phyloP scores from a whole-genome alignment of 306 rosid genomes.

The Quercus bicolor region DNA sequence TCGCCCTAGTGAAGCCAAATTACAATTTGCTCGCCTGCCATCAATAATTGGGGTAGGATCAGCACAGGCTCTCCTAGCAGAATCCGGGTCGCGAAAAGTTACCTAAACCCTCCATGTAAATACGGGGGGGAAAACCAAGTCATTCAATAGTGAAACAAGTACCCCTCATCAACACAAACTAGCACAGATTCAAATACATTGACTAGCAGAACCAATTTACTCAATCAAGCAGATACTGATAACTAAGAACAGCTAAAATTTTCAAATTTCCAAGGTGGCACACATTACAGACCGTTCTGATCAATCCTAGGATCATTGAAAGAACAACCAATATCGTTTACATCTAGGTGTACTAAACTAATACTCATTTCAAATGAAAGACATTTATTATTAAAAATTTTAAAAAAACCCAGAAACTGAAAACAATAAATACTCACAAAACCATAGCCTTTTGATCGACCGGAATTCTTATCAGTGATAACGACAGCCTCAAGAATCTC shows the following conservation, averaged over 20 bases:
- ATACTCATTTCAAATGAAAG: not conserved
- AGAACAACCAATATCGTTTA: not conserved
- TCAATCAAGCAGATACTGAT: not conserved
- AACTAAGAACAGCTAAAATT: not conserved
- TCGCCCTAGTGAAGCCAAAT: slow-evolving; percentile 88
- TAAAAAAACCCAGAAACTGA: not conserved
- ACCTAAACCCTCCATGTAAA: slow-evolving; percentile 96
- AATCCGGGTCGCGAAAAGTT: slow-evolving; percentile 93
- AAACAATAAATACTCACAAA: slow-evolving; percentile 70
- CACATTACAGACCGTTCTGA: not conserved
- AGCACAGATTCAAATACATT: not conserved
- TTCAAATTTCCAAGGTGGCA: not conserved
- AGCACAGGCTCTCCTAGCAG: slow-evolving; percentile 89
- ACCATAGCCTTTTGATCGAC: slow-evolving; percentile 98
- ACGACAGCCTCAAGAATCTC: slow-evolving; percentile 96
- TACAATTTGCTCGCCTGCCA: slow-evolving; percentile 95
- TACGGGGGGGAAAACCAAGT: slow-evolving; percentile 61
- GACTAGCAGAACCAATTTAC: not conserved
- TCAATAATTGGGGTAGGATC: slow-evolving; percentile 89
- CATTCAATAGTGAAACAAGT: slow-evolving; percentile 35
- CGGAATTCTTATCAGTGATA: slow-evolving; percentile 82
- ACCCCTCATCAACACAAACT: not conserved
- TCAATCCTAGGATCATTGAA: not conserved
- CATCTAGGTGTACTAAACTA: not conserved
- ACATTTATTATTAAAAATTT: too few species aligned